Conservation (phyloP, 768 basidiomycete genomes). For the Tremella yokohamensis region DNA sequence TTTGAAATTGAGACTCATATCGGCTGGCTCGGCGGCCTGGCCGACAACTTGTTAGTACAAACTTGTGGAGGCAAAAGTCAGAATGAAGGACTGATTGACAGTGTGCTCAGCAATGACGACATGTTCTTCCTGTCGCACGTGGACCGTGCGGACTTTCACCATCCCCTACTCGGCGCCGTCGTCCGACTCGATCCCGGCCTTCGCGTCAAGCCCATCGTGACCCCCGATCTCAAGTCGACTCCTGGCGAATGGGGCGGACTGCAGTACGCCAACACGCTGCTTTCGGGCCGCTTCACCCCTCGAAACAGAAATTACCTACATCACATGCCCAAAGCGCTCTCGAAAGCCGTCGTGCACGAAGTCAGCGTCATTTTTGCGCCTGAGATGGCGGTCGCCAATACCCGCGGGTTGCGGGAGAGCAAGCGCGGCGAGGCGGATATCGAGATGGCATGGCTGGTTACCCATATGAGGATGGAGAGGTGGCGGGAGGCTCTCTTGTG, state of each 20-base stretch:
- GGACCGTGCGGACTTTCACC: slow-evolving; percentile 39
- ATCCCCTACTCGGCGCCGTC: slow-evolving; percentile 42
- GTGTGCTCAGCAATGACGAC: slow-evolving; percentile 47
- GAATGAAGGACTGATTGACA: slow-evolving; percentile 1
- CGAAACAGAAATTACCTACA: slow-evolving; percentile 37
- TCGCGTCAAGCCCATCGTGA: slow-evolving; percentile 27
- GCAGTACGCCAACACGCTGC: slow-evolving; percentile 38
- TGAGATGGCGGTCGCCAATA: slow-evolving; percentile 34
- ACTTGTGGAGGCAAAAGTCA: not conserved
- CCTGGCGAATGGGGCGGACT: slow-evolving; percentile 49
- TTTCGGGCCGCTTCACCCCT: slow-evolving; percentile 38
- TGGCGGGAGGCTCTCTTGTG: slow-evolving; percentile 49
- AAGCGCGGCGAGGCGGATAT: slow-evolving; percentile 36
- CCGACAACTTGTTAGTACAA: slow-evolving; percentile 45
- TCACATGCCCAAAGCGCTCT: slow-evolving; percentile 44
- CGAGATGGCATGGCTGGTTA: slow-evolving; percentile 42
- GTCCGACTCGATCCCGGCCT: slow-evolving; percentile 35
- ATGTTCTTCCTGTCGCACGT: slow-evolving; percentile 44
- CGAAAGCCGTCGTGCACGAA: slow-evolving; percentile 32
- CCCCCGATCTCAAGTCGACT: slow-evolving; percentile 21
- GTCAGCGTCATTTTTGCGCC: slow-evolving; percentile 39
- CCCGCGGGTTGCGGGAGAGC: slow-evolving; percentile 39
- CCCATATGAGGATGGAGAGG: slow-evolving; percentile 42
- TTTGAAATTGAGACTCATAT: slow-evolving; percentile 46
- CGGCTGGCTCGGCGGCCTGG: slow-evolving; percentile 38